Evolutionary conservation across 2,329 filamentous ascomycete species (phyloP), one percentile per base, ranked within the genome.

Genomic region (Paramyrothecium sp.): DNA sequence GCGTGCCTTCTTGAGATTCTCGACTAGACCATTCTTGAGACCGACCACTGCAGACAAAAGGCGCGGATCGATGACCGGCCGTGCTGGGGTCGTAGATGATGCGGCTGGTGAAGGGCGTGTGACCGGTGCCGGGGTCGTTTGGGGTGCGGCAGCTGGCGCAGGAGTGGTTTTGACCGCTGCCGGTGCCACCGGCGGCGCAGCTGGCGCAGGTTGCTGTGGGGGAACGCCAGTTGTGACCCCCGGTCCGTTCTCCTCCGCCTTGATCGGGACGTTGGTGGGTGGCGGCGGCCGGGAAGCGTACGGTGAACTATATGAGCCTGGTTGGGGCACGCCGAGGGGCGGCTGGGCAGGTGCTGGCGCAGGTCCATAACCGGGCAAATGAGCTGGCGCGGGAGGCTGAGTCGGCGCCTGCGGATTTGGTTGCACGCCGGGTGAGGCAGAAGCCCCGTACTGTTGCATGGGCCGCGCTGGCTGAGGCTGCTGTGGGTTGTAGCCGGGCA

Each of bases 11-110:
- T 72, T 72, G 47, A 82, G 71, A 56, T 79, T 79, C 54, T 76
- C 72, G 12, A 78, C 72, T 17, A 83, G 70, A 11, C 79, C 77
- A 12, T 76, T 75, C 62, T 79, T 80, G 65, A 83, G 76, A 19
- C 73, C 72, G 34, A 75, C 71, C 19, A 83, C 73, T 16, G 76
- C 75, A 7, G 68, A 62, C 21, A 78, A 67, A 1, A 82, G 67
- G 34, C 73, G 72, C 1, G 77, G 75, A n/a, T 80, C 73, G 23
- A 83, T 76, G 23, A 78, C 74, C 8, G 72, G 71, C 33, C 71
- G 68, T 11, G 70, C 58, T 20, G 71, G 61, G n/a, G 69, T 60
- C 44, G 66, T 60, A 3, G 68, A 56, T 10, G 12, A 70, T 57
- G n/a, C 64, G 65, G 26, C 53, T 63, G 49, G 49, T 7, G 63